Evolutionary conservation across 2,329 filamentous ascomycete species (phyloP).

Genomic region (Polytolypa hystricis): DNA sequence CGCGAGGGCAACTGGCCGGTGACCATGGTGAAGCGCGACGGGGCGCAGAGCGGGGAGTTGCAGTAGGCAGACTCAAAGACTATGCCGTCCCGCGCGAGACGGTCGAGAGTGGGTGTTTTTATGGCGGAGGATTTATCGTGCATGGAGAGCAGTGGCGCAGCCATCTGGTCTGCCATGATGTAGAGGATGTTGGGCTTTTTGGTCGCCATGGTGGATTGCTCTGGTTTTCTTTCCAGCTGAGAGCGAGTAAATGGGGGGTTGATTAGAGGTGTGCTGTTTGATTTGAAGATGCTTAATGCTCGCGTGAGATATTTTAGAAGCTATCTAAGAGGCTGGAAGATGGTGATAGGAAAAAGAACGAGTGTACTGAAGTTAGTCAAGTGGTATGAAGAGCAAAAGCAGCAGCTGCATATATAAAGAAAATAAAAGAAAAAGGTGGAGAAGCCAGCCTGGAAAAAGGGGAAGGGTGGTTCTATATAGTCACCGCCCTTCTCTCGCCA

Average conservation of each 20-base stretch:
- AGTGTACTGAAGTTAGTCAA: neutral
- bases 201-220: conserved; percentile 6
- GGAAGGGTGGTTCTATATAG: neutral
- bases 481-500: neutral
- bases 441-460: neutral
- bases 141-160: conserved; percentile 81
- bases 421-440: neutral
- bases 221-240: neutral
- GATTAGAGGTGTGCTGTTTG: neutral
- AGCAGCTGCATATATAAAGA: neutral
- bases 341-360: no score
- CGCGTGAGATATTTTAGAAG: no score
- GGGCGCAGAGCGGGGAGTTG: conserved; percentile 83
- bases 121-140: conserved; percentile 83
- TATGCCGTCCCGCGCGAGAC: conserved; percentile 67
- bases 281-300: no score
- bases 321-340: no score
- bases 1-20: conserved; percentile 83
- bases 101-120: conserved; percentile 82
- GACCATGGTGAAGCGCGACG: conserved; percentile 89
- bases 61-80: conserved; percentile 93
- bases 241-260: neutral
- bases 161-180: conserved; percentile 95
- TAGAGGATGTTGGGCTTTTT: conserved; percentile 69
- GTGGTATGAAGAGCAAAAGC: neutral